These are phyloP conservation scores for Penicillium sp. DNA, from an alignment of 2,329 filamentous ascomycete genomes.

Conservation along the genomic window DNA sequence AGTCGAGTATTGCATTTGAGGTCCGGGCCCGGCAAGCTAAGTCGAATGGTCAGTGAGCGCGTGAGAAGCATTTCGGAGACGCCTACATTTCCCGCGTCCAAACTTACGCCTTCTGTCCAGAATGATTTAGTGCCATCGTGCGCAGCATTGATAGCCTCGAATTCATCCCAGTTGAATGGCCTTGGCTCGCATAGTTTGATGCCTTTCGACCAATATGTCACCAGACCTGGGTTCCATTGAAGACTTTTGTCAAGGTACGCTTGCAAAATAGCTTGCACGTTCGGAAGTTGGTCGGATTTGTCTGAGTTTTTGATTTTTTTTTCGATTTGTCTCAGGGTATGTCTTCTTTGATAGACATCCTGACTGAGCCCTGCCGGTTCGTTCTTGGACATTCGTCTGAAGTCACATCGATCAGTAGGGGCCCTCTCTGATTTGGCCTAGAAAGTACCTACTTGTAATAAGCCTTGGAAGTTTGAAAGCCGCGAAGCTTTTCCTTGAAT, in stretches of 20 bases:
- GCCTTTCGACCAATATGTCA: constrained; percentile 11
- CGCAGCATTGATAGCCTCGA: background rate
- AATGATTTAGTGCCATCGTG: background rate
- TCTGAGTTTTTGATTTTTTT: background rate
- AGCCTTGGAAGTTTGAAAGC: background rate
- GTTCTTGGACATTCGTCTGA: background rate
- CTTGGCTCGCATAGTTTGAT: background rate
- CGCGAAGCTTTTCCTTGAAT: background rate
- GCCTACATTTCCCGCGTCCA: background rate
- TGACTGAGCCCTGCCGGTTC: background rate
- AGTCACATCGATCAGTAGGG: background rate
- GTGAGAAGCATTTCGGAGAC: no score
- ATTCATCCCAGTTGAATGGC: background rate
- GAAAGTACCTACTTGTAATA: background rate
- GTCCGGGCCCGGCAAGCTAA: background rate
- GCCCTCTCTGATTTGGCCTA: background rate
- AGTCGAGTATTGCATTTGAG: background rate
- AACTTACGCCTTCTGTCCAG: background rate
- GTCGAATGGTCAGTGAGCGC: background rate
- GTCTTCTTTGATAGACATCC: background rate
- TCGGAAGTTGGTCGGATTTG: background rate
- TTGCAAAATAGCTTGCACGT: constrained; percentile 1
- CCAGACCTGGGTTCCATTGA: background rate
- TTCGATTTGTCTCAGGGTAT: background rate
- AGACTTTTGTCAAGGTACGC: background rate